Conservation (phyloP, 1,284 basidiomycete species). For the Sanghuangporus sanghuang region DNA sequence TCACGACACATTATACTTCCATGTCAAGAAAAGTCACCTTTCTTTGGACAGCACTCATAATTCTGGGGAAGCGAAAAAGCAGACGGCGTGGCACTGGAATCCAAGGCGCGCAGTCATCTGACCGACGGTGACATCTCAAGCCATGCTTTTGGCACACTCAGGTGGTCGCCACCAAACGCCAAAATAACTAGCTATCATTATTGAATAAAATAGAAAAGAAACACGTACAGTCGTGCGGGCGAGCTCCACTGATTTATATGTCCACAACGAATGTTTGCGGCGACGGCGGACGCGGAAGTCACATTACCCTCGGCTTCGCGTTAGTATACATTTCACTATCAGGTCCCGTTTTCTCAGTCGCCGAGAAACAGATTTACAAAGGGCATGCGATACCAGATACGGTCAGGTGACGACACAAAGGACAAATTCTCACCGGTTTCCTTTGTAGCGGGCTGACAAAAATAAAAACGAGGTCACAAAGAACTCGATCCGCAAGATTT, state of each 20-base stretch:
- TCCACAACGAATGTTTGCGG: background rate
- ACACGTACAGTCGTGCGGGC: background rate
- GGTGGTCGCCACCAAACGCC: background rate
- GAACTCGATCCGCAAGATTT: background rate
- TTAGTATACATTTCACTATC: background rate
- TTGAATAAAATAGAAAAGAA: conserved; percentile 1
- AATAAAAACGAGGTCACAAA: background rate
- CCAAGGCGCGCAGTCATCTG: background rate
- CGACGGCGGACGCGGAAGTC: background rate
- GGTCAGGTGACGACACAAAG: background rate
- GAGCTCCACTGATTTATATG: background rate
- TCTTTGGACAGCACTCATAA: background rate
- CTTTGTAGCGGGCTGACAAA: too few relatives aligned
- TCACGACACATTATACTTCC: background rate
- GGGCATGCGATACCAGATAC: background rate
- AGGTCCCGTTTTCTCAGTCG: background rate
- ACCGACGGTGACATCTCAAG: background rate
- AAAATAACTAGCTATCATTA: background rate
- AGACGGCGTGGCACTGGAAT: background rate
- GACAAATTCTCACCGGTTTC: too few relatives aligned
- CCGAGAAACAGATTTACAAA: background rate
- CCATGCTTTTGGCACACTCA: background rate
- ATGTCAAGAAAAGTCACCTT: background rate
- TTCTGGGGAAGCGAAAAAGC: background rate
- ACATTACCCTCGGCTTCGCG: background rate